Percentiles rank a stretch among this genome's conserved stretches.
These are phyloP conservation scores for Gossypium mustelinum DNA, from an alignment of 345 rosid genomes.

Conservation along the genomic window DNA sequence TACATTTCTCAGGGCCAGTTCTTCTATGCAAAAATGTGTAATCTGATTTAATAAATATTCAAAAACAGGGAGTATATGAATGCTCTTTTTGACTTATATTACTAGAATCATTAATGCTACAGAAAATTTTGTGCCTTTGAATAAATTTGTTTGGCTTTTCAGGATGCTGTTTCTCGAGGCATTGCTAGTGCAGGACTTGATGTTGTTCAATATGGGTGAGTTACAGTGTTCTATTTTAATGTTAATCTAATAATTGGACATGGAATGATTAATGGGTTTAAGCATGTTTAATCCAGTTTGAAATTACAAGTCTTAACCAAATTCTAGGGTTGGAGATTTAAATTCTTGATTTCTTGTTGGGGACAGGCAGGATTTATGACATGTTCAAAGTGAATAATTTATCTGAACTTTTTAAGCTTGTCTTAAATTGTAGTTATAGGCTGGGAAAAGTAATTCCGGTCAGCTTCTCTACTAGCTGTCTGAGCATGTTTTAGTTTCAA, in stretches of 20 bases:
- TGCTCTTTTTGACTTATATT: neutral
- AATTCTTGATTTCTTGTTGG: neutral
- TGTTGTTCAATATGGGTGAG: conserved; percentile 90
- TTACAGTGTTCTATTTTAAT: conserved; percentile 16
- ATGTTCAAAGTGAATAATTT: neutral
- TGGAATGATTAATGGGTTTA: neutral
- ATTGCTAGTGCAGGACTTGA: conserved; percentile 63
- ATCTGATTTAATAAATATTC: neutral
- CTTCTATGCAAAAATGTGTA: neutral
- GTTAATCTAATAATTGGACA: neutral
- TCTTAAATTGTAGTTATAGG: neutral
- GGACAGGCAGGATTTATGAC: neutral
- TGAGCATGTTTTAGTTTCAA: neutral
- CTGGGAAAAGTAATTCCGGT: neutral
- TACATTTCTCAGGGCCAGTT: neutral
- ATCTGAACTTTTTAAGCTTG: neutral
- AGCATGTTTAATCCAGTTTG: neutral
- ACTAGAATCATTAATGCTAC: neutral
- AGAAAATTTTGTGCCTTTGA: neutral
- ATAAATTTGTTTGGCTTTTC: conserved; percentile 23
- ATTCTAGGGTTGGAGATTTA: neutral
- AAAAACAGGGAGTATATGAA: neutral
- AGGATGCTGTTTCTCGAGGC: conserved; percentile 92
- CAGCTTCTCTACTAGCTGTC: neutral
- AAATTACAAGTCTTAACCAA: neutral